Conservation (phyloP, 2,329 filamentous ascomycete genomes). For the Beauveria sp. region DNA sequence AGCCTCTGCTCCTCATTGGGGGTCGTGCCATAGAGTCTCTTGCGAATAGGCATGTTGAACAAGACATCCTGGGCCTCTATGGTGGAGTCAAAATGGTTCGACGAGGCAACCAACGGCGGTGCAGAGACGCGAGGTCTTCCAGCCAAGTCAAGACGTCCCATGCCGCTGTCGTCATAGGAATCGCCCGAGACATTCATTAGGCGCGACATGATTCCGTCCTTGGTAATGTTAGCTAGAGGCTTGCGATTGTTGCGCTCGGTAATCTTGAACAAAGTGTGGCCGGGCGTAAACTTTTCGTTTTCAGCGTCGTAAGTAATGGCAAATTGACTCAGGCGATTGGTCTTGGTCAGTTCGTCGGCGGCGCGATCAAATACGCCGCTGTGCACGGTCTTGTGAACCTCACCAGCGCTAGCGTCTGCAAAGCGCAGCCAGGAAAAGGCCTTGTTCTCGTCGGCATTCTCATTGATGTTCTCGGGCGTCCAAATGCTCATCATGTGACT, state of each 20-base stretch:
- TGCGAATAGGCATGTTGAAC: conserved; percentile 73
- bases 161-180: conserved; percentile 60
- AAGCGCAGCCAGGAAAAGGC: conserved; percentile 90
- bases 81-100: conserved; percentile 56
- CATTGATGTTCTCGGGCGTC: conserved; percentile 67
- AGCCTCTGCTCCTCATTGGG: conserved; percentile 63
- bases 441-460: conserved; percentile 51
- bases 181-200: conserved; percentile 71
- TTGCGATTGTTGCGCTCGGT: conserved; percentile 58
- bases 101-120: conserved; percentile 76
- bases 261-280: conserved; percentile 77
- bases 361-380: conserved; percentile 68
- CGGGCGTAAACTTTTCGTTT: conserved; percentile 56
- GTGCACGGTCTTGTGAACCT: conserved; percentile 63
- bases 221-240: conserved; percentile 61
- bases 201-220: conserved; percentile 62
- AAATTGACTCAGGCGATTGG: conserved; percentile 56
- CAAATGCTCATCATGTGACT: conserved; percentile 85
- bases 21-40: conserved; percentile 62
- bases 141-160: conserved; percentile 73
- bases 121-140: conserved; percentile 72
- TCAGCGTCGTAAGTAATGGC: conserved; percentile 64
- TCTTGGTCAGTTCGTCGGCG: conserved; percentile 46
- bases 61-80: conserved; percentile 64
- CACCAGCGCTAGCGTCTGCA: conserved; percentile 64